Percentiles rank a stretch among this genome's conserved stretches.
Conservation (phyloP, 2,329 filamentous ascomycete species). For the Trichocomaceae sp. region DNA sequence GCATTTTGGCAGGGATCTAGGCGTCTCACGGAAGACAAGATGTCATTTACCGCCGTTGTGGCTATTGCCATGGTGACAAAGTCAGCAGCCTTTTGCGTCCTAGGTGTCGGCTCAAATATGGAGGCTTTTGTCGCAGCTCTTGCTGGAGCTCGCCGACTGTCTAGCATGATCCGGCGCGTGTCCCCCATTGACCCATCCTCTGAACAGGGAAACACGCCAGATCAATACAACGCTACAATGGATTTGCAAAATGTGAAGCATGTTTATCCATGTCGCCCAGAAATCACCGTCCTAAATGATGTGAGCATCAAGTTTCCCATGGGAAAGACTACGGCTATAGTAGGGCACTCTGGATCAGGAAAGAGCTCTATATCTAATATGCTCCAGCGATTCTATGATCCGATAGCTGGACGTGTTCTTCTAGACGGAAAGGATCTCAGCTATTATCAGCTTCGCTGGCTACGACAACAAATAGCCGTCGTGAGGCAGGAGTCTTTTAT, state of each 20-base stretch:
- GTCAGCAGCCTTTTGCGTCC: neutral
- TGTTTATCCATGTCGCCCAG: slow-evolving; percentile 48
- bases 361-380: slow-evolving; percentile 38
- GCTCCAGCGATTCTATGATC: slow-evolving; percentile 61
- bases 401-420: slow-evolving; percentile 64
- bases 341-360: slow-evolving; percentile 42
- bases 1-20: neutral
- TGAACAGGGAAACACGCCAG: slow-evolving; percentile 43
- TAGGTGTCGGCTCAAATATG: neutral
- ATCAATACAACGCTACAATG: neutral
- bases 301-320: slow-evolving; percentile 41
- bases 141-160: neutral
- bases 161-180: neutral
- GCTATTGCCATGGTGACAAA: neutral
- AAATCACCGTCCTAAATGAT: slow-evolving; percentile 37
- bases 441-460: slow-evolving; percentile 69
- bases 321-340: slow-evolving; percentile 72
- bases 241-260: slow-evolving; percentile 61
- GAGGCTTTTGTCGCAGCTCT: neutral
- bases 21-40: neutral
- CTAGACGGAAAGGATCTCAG: slow-evolving; percentile 71
- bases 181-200: neutral
- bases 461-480: slow-evolving; percentile 74
- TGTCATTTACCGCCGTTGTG: neutral
- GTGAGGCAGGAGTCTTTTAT: slow-evolving; percentile 83